Base-by-base conservation (phyloP, 83 land plant species). In the Isoetes engelmannii region DNA sequence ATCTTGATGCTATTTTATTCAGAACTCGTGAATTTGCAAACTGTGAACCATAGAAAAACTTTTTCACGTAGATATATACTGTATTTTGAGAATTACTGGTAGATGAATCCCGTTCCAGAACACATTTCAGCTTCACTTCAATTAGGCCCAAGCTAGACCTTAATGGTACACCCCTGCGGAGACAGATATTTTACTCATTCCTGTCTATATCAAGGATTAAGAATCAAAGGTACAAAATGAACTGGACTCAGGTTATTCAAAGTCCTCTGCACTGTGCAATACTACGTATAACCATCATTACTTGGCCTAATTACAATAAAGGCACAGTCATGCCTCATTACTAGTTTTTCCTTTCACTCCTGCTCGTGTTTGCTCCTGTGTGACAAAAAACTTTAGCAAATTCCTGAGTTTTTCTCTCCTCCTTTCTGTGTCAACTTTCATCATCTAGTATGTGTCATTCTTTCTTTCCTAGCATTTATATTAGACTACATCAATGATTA, bases 11-110 rank as follows among this genome's bases (percentile, higher is more conserved):
- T 69, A 74, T 57, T 58, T 69, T 74, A 47, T 69, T 63, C 61
- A 79, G 63, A 74, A 79, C 74, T 78, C 81, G 74, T 4, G 57
- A 17, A 49, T 28, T 63, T 50, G 78, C 51, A 49, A 67, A 79
- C 13, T 78, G 77, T 17, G 77, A 37, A 69, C 81, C 81, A 21
- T 74, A 13, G 47, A 69, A 79, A 49, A 79, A 79, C 66, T 65
- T 79, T 57, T 74, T 79, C 21, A 79, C 48, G 45, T 79, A 78
- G 10, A 79, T 48, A 44, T 71, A 77, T 21, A 77, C 77, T 47
- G 49, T 71, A 57, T 70, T 69, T 51, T 55, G 43, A 10, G 9
- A 69, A 12, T 10, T 68, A 10, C 65, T 15, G n/a, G 18, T 8
- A 10, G 48, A 8, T 4, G 48, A 45, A 6, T 63, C 13, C 69